Conservation (phyloP, 1,284 basidiomycete genomes). For the Pterulicium gracile region DNA sequence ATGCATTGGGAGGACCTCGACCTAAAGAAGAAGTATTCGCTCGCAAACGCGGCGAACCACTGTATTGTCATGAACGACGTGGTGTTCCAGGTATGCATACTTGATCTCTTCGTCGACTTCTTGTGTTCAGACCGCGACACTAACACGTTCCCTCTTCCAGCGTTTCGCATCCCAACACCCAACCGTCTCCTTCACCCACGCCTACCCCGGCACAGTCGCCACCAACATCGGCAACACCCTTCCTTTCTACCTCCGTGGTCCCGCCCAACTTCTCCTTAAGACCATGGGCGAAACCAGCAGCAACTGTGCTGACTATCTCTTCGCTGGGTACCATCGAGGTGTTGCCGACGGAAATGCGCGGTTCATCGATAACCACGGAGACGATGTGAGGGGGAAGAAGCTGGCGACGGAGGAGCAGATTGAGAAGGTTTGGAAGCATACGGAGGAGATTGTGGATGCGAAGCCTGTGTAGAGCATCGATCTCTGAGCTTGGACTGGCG, state of each 20-base stretch:
- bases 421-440: conserved; percentile 1
- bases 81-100: not conserved
- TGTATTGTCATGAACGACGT: not conserved
- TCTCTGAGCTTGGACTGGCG: too few relatives aligned
- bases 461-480: too few relatives aligned
- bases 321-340: not conserved
- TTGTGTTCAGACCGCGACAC: not conserved
- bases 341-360: not conserved
- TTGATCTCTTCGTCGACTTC: not conserved
- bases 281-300: not conserved
- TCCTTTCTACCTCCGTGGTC: not conserved
- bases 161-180: not conserved
- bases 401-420: conserved; percentile 1
- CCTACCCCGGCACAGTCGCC: not conserved
- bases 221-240: not conserved
- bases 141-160: not conserved
- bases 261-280: not conserved
- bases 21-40: not conserved
- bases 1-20: conserved; percentile 1
- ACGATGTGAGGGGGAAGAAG: not conserved
- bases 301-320: not conserved
- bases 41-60: not conserved
- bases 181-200: conserved; percentile 2
- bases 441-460: not conserved
- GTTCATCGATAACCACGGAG: conserved; percentile 1